Evolutionary conservation across 176 grass and related monocot species (phyloP).

Genomic region (Puccinellia tenuiflora): DNA sequence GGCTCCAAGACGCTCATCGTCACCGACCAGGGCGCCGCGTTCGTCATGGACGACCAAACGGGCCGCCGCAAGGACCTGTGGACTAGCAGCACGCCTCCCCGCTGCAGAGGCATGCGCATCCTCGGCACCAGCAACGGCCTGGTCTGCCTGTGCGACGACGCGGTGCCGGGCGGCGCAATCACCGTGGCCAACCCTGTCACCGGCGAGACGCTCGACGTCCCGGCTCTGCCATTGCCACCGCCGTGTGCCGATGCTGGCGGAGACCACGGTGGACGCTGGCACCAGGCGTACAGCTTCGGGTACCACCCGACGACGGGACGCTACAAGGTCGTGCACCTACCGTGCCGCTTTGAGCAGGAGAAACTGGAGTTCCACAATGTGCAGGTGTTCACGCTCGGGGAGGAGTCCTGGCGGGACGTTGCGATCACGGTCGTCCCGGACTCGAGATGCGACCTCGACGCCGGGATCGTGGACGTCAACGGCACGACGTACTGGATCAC

Average conservation of each 20-base stretch:
- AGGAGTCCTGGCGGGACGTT: neutral
- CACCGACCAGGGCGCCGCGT: neutral
- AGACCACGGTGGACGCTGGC: neutral
- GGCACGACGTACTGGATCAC: neutral
- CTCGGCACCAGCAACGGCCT: constrained; percentile 18
- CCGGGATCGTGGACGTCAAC: neutral
- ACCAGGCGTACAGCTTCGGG: neutral
- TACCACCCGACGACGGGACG: neutral
- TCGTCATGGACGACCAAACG: neutral
- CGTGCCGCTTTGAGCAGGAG: neutral
- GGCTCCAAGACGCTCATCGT: neutral
- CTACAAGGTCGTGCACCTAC: constrained; percentile 18
- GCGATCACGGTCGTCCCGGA: neutral
- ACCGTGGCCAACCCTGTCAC: constrained; percentile 4
- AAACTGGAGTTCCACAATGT: neutral
- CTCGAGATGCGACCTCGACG: neutral
- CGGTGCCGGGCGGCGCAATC: neutral
- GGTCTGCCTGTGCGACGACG: constrained; percentile 7
- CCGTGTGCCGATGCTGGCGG: neutral
- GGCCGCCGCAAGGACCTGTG: neutral
- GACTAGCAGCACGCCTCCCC: neutral
- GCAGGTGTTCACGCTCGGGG: neutral
- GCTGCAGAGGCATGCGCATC: neutral
- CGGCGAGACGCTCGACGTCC: neutral
- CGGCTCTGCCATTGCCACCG: neutral